Evolutionary conservation across 371 early-diverging fungal species (phyloP).

Genomic region (Mortierella sp.): DNA sequence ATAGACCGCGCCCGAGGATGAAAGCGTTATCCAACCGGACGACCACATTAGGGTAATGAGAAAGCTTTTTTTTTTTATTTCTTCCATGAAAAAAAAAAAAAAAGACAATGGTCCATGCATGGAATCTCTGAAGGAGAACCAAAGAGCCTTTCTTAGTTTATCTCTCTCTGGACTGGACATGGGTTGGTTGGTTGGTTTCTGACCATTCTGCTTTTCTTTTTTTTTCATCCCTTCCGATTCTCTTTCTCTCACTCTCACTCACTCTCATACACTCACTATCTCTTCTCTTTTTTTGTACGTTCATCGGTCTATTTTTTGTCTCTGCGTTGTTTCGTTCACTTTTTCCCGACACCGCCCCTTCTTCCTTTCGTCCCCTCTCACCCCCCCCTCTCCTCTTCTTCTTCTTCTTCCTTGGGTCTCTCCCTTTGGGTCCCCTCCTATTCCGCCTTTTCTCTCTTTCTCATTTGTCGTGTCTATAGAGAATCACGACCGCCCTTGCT

Average conservation of each 20-base stretch:
- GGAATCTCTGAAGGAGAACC: too few species aligned
- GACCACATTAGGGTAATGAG: slow-evolving; percentile 51
- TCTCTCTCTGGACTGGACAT: neutral
- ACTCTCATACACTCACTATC: neutral
- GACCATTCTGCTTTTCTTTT: neutral
- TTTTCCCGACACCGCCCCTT: neutral
- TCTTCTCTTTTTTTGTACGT: neutral
- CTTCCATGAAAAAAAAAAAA: too few species aligned
- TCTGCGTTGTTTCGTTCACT: neutral
- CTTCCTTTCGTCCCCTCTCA: neutral
- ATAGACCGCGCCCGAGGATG: slow-evolving; percentile 52
- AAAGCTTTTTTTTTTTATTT: neutral
- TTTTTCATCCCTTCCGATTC: neutral
- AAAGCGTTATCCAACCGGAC: slow-evolving; percentile 36
- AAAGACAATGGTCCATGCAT: too few species aligned
- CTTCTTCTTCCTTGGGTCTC: neutral
- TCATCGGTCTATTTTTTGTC: neutral
- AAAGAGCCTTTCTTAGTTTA: too few species aligned
- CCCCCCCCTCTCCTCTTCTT: neutral
- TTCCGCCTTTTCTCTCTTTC: slow-evolving; percentile 7
- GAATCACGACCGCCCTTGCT: slow-evolving; percentile 48
- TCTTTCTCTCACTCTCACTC: neutral
- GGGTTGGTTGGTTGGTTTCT: neutral
- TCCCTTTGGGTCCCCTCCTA: neutral
- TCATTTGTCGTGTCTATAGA: slow-evolving; percentile 19